Base-by-base conservation (phyloP, 139 green algal genomes). In the Volvox africanus region DNA sequence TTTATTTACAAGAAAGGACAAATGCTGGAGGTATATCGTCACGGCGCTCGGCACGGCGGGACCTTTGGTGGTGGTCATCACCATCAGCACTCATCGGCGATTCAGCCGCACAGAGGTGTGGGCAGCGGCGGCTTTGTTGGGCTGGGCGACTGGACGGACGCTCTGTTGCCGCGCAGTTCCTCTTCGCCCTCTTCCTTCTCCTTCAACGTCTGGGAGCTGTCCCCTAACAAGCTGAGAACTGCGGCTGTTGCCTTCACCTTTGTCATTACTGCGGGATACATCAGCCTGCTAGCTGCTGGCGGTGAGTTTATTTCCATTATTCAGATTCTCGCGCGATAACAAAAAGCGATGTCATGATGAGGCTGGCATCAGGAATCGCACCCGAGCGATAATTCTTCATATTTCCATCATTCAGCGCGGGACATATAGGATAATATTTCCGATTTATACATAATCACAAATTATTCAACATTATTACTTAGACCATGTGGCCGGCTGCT, bases 171-270 rank as follows among this genome's bases (percentile, higher is more conserved):
- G 24, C 84, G 84, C 22, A 67, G 24, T 20, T 5, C n/a, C 55
- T 61, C n/a, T 20, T 65, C 21, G 20, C 3, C 65, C 1, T 17
- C 67, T 17, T 9, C 67, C 5, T 22, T 35, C 13, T 16, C 76
- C 5, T 88, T 88, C 12, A 92, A 80, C 67, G 36, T 92, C 9
- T 92, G 88, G 88, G 88, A 92, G 30, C 69, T 92, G 2, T 71
- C 65, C 22, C 78, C 67, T 26, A 83, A 76, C 35, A 92, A 92
- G 79, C 88, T 92, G 33, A 62, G 80, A 21, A 92, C 88, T 9
- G 80, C 88, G 36, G 88, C 88, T 5, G 79, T 92, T 36, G 88
- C 88, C 14, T 80, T 92, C 36, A 92, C 89, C 28, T 92, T 92
- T 19, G 73, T 86, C 13, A 71, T 88, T 0, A 92, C 89, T 1